Evolutionary conservation across 345 rosid species (phyloP).

Genomic region (Dimocarpus longan): DNA sequence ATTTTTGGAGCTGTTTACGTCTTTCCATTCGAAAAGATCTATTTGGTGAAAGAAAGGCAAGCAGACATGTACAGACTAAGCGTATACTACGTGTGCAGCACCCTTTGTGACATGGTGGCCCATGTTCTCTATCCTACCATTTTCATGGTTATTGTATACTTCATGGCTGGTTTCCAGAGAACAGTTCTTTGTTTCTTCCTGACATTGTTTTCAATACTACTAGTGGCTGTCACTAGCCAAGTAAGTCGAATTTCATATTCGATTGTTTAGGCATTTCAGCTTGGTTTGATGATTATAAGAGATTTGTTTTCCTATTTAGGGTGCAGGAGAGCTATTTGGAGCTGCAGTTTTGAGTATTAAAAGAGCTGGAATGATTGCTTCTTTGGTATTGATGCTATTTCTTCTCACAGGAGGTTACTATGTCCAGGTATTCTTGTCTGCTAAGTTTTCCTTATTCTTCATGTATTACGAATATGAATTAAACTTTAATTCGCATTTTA

Average conservation of each 20-base stretch:
- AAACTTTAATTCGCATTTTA: too few species aligned
- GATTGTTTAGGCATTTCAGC: background rate
- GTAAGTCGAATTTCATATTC: slow-evolving; percentile 39
- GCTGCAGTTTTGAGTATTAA: slow-evolving; percentile 88
- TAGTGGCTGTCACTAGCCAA: slow-evolving; percentile 88
- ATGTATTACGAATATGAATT: background rate
- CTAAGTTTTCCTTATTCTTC: background rate
- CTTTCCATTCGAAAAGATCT: slow-evolving; percentile 88
- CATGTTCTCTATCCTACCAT: slow-evolving; percentile 85
- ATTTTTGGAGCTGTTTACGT: slow-evolving; percentile 93
- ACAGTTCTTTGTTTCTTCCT: slow-evolving; percentile 84
- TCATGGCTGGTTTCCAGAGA: slow-evolving; percentile 95
- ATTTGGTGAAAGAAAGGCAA: slow-evolving; percentile 89
- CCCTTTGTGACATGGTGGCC: slow-evolving; percentile 91
- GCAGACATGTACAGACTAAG: slow-evolving; percentile 98
- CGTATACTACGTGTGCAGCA: slow-evolving; percentile 85
- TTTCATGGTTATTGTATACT: slow-evolving; percentile 84
- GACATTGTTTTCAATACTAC: slow-evolving; percentile 62
- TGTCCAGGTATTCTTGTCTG: slow-evolving; percentile 62
- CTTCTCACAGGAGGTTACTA: slow-evolving; percentile 98
- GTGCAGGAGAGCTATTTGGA: slow-evolving; percentile 89
- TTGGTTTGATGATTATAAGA: background rate
- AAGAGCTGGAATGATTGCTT: slow-evolving; percentile 90
- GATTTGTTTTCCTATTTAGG: slow-evolving; percentile 40
- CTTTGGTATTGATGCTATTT: slow-evolving; percentile 80